Base-by-base conservation (phyloP, 306 rosid genomes). In the Fragaria iinumae region DNA sequence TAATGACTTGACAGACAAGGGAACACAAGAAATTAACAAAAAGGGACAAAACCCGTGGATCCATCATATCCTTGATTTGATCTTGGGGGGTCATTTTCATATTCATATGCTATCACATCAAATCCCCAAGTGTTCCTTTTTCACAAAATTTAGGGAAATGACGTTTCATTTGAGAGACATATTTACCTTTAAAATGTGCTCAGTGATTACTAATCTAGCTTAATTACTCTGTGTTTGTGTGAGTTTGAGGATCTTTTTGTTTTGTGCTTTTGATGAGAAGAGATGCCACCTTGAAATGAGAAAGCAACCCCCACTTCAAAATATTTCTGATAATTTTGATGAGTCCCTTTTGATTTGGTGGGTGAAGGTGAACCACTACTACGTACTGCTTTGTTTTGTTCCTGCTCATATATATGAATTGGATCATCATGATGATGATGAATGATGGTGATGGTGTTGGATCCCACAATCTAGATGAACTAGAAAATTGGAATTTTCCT, bases 31-130 rank as follows among this genome's bases (percentile, higher is more conserved):
- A 69, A 36, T 50, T 4, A 49, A 48, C 32, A 41, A 38, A 60
- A 69, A 50, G 67, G 76, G 67, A 63, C 80, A 71, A 76, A 69
- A 49, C 77, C 53, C 20, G 72, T 69, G 57, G 49, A 76, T 27
- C 48, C 69, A 76, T 81, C 65, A 13, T 29, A 63, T 63, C 69
- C 20, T 23, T 65, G 52, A 73, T 66, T 41, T 55, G 62, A 63
- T 76, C 6, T 67, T 56, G 59, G 10, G 50, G 12, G 48, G 32
- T 72, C 65, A 52, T 11, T 20, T 72, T 53, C 11, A 57, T 57
- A 57, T 10, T 21, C 29, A 21, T 20, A 50, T 36, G n/a, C 62
- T 11, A 50, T 55, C 23, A 38, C 25, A 29, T 34, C 43, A 64
- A 32, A 64, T 56, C 56, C 45, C 6, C 5, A 36, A 20, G 29